Percentiles rank a stretch among this genome's conserved stretches.
These are phyloP conservation scores for Cryptococcus sp. DNA, from an alignment of 1,284 basidiomycete species.

Conservation along the genomic window DNA sequence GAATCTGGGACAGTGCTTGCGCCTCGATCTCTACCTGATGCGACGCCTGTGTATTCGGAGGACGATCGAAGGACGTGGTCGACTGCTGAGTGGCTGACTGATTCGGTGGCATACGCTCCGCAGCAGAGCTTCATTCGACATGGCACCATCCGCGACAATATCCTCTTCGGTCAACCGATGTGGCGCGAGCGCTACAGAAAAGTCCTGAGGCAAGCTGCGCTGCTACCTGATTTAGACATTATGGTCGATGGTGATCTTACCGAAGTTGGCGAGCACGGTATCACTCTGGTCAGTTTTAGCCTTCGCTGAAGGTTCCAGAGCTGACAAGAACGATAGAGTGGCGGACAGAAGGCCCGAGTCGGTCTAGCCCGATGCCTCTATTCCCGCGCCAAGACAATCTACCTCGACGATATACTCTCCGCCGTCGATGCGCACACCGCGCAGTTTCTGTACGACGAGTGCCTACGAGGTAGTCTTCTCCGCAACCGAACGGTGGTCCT, in stretches of 20 bases:
- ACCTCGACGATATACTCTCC: constrained; percentile 51
- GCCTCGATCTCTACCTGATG: constrained; percentile 32
- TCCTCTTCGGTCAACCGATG: constrained; percentile 54
- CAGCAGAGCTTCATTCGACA: constrained; percentile 53
- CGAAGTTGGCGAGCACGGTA: constrained; percentile 83
- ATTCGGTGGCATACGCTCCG: constrained; percentile 48
- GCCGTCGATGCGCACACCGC: constrained; percentile 54
- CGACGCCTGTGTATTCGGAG: constrained; percentile 28
- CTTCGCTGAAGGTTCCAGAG: background rate
- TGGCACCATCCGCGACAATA: constrained; percentile 51
- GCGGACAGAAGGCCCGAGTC: constrained; percentile 67
- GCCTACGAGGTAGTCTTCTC: constrained; percentile 59
- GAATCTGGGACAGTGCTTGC: constrained; percentile 29
- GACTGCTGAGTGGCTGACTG: constrained; percentile 38
- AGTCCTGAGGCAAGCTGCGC: constrained; percentile 41
- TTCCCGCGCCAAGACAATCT: constrained; percentile 69
- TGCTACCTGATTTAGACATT: constrained; percentile 46
- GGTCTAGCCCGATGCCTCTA: constrained; percentile 79
- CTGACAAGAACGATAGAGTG: constrained; percentile 26
- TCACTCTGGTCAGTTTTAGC: constrained; percentile 57
- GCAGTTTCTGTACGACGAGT: constrained; percentile 45
- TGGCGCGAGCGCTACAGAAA: constrained; percentile 48
- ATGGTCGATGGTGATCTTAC: constrained; percentile 58
- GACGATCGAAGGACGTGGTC: constrained; percentile 25
- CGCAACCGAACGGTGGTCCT: constrained; percentile 68